Base-by-base conservation (phyloP, 805 yeast genomes). In the Scheffersomyces coipomensis region DNA sequence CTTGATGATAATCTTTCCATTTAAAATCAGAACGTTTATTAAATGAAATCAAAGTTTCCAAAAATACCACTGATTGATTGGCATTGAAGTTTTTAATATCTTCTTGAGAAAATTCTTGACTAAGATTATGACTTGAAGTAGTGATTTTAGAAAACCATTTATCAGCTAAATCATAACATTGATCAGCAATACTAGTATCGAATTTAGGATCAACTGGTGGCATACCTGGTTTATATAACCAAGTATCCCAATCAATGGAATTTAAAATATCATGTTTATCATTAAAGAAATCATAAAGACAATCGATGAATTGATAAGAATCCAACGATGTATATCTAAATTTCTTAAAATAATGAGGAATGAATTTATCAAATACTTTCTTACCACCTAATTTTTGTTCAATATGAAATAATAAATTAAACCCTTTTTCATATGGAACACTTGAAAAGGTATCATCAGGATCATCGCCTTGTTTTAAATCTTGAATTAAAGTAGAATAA, bases 361-460 rank as follows among this genome's bases (percentile, higher is more conserved):
- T 82, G 55, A 86, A 89, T 35, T 85, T 83, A 59, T 88, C 95
- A 58, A 88, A 89, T 13, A 61, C 74, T 17, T 69, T 70, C 32
- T 63, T 57, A 27, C 88, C 89, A 33, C 91, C 88, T 9, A 89
- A 66, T 26, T 70, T 56, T 34, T 71, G 75, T 63, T 90, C 97
- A 36, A 89, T 71, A 51, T 80, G 78, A 65, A 78, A 86, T 42
- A 90, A 69, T 53, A 89, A 73, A 49, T 84, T 87, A 52, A 83
- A 85, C 6, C 97, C 97, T 61, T 88, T 88, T 59, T 89, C 97
- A 62, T 89, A 89, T 2, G 96, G 96, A 33, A 89, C 95, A 1
- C 85, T 71, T 24, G 88, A 81, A 62, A 88, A 89, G 1, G 95
- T 83, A 52, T 88, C 96, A 62, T 89, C 97, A 5, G 97, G 96